Evolutionary conservation across 352 stramenopile genomes (phyloP), one percentile per base, ranked within the genome.

Genomic region (Pythium guiyangense): DNA sequence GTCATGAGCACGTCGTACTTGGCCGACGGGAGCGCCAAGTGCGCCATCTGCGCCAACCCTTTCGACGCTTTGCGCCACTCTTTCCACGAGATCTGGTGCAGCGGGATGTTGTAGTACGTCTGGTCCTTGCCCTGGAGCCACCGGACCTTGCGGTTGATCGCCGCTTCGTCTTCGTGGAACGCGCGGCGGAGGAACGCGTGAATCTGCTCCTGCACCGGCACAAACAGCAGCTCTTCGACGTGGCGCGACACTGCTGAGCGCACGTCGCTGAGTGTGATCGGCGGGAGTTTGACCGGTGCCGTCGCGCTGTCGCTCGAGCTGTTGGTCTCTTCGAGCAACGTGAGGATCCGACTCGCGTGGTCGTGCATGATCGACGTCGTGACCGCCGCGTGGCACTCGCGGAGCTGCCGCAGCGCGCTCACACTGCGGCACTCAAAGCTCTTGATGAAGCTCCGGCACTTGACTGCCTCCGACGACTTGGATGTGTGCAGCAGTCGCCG

Each of bases 81-180:
- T 26, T 90, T 93, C 73, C 74, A 89, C 47, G 86, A 96, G 9
- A 91, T 67, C 31, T 94, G 84, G 27, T 91, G 69, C 54, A 88
- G 31, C 2, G 86, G 84, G 34, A 96, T 96, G 51, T 94, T 92
- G 60, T 91, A 96, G 56, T 93, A 94, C 54, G 82, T 88, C 37
- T 96, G 86, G 56, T 96, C 84, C 70, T 96, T 96, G n/a, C 86
- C 84, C 64, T 94, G 86, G 11, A 96, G 67, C 84, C 84, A 96
- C n/a, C 83, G 71, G 10, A 96, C 70, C 53, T 94, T 94, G 11
- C 84, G 80, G 60, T 92, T 94, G 52, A 96, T 77, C 8, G 72
- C 71, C 0, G 81, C 67, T 29, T 96, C 86, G 50, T 93, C 86
- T 50, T 91, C 84, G 10, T 86, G 72, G 57, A 86, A 88, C 4